Base-by-base conservation (phyloP, 169 alveolate species). In the Eimeria acervulina region DNA sequence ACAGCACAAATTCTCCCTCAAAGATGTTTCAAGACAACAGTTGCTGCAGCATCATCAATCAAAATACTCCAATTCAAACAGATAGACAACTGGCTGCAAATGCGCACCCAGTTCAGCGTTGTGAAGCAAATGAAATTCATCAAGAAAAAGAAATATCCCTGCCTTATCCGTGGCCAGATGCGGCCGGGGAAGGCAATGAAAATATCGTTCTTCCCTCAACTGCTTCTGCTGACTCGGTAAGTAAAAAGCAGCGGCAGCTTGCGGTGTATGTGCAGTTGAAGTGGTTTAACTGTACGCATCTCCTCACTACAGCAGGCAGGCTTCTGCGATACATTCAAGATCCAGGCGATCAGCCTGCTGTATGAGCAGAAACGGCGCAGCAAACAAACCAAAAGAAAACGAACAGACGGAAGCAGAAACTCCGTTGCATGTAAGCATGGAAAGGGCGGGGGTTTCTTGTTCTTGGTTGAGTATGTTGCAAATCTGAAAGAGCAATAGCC, bases 381-480 rank as follows among this genome's bases (percentile, higher is more conserved):
- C 21, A 78, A 38, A 78, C 51, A 78, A 17, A 33, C 15, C 8
- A 36, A 36, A 52, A 47, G 61, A 38, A 78, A 78, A 38, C 31
- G 28, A 28, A 17, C 42, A 8, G 83, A 72, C 23, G 28, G 47
- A 17, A 17, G 74, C n/a, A 63, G 74, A n/a, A 17, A 63, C 36
- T 10, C 31, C n/a, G 15, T 8, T 10, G 26, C 74, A n/a, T n/a
- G 74, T 63, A n/a, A 63, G 74, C 36, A 63, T n/a, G n/a, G 8
- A 63, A 8, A 3, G 10, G 26, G 8, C n/a, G 26, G n/a, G 90
- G 91, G 72, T 38, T 74, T 94, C 51, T 96, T 97, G 42, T 96
- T 95, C 44, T 96, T 96, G 44, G 70, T 63, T 78, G 93, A n/a
- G n/a, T n/a, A n/a, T n/a, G n/a, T n/a, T n/a, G n/a, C n/a, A n/a